These are phyloP conservation scores for Pseudognaphalium luteoalbum DNA, from an alignment of 129 eudicot species.

Conservation along the genomic window DNA sequence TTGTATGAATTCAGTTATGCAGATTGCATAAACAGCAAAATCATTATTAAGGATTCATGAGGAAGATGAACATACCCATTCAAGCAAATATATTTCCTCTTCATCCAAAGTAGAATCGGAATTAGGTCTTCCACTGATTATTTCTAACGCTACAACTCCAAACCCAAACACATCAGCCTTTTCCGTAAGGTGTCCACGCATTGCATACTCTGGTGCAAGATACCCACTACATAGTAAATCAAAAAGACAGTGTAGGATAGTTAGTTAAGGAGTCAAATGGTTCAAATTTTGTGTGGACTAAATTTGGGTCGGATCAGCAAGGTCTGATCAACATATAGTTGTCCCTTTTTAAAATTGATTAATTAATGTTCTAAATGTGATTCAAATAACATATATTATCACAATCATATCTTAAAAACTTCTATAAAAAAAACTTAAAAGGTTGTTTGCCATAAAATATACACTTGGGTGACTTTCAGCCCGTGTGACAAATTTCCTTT, in stretches of 20 bases:
- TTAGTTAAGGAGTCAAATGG: not conserved
- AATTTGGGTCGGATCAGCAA: not conserved
- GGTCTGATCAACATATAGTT: not conserved
- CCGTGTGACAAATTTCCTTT: too few species aligned
- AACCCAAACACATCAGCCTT: constrained; percentile 87
- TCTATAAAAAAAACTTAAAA: too few species aligned
- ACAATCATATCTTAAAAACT: too few species aligned
- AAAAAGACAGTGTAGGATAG: not conserved
- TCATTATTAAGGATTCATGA: not conserved
- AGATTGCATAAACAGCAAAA: not conserved
- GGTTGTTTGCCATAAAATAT: too few species aligned
- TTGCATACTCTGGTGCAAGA: constrained; percentile 90
- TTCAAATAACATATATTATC: too few species aligned
- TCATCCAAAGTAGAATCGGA: constrained; percentile 59
- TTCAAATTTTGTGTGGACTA: not conserved
- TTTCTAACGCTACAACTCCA: constrained; percentile 90
- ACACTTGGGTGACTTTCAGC: too few species aligned
- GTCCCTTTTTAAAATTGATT: too few species aligned
- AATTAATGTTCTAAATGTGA: too few species aligned
- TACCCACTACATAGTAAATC: constrained; percentile 60
- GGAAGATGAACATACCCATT: constrained; percentile 53
- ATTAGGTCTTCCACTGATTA: constrained; percentile 75
- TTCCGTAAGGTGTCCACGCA: constrained; percentile 94
- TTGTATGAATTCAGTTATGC: not conserved
- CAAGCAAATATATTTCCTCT: constrained; percentile 65